These are phyloP conservation scores for Jaltomata sinuosa DNA, from an alignment of 257 asterid species.

Conservation along the genomic window DNA sequence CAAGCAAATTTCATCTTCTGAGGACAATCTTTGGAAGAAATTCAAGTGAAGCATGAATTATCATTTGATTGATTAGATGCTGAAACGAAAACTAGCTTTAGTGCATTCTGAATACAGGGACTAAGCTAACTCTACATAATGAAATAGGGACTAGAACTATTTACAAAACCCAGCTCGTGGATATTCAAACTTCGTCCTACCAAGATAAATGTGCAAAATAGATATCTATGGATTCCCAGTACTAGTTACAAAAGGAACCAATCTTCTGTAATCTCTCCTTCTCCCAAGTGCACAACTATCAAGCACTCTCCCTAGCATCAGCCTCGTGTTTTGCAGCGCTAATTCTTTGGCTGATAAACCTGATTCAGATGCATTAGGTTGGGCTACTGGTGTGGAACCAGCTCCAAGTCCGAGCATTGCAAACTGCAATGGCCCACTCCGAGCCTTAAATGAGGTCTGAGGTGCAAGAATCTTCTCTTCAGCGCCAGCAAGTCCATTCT, in stretches of 20 bases:
- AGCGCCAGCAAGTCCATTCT: slow-evolving; percentile 53
- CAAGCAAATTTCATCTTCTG: background rate
- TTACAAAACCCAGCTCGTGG: slow-evolving; percentile 24
- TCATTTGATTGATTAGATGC: background rate
- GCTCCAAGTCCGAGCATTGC: slow-evolving; percentile 44
- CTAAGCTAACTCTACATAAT: slow-evolving; percentile 23
- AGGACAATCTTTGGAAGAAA: background rate
- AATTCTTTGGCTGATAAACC: slow-evolving; percentile 59
- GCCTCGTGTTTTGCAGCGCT: slow-evolving; percentile 76
- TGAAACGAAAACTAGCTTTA: background rate
- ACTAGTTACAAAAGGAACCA: slow-evolving; percentile 86
- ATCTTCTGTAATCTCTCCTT: slow-evolving; percentile 83
- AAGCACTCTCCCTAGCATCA: slow-evolving; percentile 88
- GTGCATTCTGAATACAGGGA: slow-evolving; percentile 17
- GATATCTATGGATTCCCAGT: slow-evolving; percentile 37
- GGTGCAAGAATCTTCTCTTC: slow-evolving; percentile 81
- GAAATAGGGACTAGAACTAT: slow-evolving; percentile 24
- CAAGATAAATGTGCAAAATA: slow-evolving; percentile 9
- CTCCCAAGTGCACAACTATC: slow-evolving; percentile 85
- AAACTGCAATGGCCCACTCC: slow-evolving; percentile 93
- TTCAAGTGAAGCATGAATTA: background rate
- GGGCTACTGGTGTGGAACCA: slow-evolving; percentile 29
- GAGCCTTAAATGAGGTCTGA: slow-evolving; percentile 86
- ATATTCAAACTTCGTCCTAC: slow-evolving; percentile 10
- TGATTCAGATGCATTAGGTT: slow-evolving; percentile 34